Percentiles rank a stretch among this genome's conserved stretches.
phyloP scores from a whole-genome alignment of 1,284 basidiomycete species.

The Coriolopsis trogii region DNA sequence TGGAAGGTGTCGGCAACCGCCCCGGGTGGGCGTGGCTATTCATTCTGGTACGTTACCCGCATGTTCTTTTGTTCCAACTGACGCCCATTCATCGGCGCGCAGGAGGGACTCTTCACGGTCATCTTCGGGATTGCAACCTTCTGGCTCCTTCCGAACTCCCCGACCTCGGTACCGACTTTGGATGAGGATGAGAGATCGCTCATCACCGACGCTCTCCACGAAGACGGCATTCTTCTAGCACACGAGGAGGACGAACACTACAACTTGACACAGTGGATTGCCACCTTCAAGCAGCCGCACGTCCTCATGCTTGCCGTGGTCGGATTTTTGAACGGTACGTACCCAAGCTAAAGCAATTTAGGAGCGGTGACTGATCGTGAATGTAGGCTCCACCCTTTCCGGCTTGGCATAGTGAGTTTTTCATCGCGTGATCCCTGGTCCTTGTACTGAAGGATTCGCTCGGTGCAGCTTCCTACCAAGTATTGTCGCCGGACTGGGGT shows the following conservation, averaged over 20 bases:
- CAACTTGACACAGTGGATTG: constrained; percentile 26
- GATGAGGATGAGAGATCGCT: constrained; percentile 33
- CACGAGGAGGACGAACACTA: constrained; percentile 22
- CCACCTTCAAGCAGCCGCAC: constrained; percentile 29
- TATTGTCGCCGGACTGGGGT: constrained; percentile 34
- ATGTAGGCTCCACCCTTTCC: constrained; percentile 19
- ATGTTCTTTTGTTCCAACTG: constrained; percentile 52
- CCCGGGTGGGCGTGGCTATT: constrained; percentile 69
- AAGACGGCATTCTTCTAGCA: constrained; percentile 27
- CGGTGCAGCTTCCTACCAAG: constrained; percentile 25
- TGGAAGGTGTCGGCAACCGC: constrained; percentile 50
- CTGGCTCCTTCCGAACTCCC: constrained; percentile 44
- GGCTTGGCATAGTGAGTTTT: constrained; percentile 29
- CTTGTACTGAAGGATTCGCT: neutral
- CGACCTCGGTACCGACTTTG: constrained; percentile 36
- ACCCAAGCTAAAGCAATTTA: too few species aligned
- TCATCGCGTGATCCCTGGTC: neutral
- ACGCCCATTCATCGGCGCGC: too few species aligned
- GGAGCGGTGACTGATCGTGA: too few species aligned
- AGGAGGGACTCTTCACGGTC: constrained; percentile 46
- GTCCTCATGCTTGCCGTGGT: constrained; percentile 22
- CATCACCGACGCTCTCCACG: constrained; percentile 34
- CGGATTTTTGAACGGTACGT: constrained; percentile 30
- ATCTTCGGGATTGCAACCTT: constrained; percentile 40
- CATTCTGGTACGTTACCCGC: constrained; percentile 45